Percentiles rank a stretch among this genome's conserved stretches.
Conservation (phyloP, 1,284 basidiomycete genomes). For the Sphaerobolus stellatus region DNA sequence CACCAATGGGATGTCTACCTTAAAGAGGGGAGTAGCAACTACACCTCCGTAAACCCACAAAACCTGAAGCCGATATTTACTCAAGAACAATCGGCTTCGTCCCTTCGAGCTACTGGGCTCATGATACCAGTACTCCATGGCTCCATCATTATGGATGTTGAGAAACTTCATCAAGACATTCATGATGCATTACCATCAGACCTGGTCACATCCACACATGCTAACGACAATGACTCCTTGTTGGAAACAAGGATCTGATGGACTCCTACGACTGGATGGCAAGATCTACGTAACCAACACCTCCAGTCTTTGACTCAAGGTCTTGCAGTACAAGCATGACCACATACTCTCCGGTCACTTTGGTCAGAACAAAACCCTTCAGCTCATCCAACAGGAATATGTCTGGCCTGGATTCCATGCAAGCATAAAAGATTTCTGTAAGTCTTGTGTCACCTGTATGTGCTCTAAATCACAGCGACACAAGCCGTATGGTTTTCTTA, state of each 20-base stretch:
- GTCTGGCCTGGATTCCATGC: conserved; percentile 28
- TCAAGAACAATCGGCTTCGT: background rate
- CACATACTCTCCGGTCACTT: conserved; percentile 22
- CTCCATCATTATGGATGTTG: background rate
- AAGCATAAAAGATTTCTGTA: conserved; percentile 29
- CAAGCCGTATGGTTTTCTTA: conserved; percentile 34
- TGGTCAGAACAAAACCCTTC: conserved; percentile 29
- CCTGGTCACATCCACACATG: background rate
- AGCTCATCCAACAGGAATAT: conserved; percentile 28
- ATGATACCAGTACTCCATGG: background rate
- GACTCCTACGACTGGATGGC: conserved; percentile 34
- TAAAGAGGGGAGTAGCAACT: conserved; percentile 2
- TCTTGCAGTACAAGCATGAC: conserved; percentile 28
- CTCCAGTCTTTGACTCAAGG: conserved; percentile 11
- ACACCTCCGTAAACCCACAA: background rate
- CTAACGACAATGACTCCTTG: background rate
- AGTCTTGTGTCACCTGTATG: conserved; percentile 33
- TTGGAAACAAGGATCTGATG: conserved; percentile 6
- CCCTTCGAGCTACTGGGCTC: background rate
- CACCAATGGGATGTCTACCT: background rate
- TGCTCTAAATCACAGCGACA: conserved; percentile 31
- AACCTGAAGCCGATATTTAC: background rate
- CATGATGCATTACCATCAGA: conserved; percentile 25
- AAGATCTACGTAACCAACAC: conserved; percentile 36
- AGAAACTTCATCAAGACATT: conserved; percentile 20